Conservation (phyloP, 306 rosid species). For the Castanea mollissima region DNA sequence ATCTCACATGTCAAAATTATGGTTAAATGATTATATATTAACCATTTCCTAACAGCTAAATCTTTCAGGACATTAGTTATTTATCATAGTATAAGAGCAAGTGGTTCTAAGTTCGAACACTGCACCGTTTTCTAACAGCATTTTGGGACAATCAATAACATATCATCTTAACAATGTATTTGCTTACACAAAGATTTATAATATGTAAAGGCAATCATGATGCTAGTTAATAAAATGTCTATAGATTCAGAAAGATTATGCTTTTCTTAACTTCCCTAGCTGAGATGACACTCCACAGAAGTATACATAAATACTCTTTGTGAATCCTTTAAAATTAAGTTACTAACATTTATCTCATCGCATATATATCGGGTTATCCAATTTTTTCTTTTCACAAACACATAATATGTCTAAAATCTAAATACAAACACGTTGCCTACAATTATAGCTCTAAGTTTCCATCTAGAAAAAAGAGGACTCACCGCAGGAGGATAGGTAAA, state of each 20-base stretch:
- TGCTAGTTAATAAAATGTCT: too few relatives aligned
- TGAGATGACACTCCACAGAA: not conserved
- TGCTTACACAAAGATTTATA: too few relatives aligned
- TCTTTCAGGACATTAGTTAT: too few relatives aligned
- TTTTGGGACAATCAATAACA: too few relatives aligned
- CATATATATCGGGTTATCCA: not conserved
- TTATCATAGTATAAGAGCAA: too few relatives aligned
- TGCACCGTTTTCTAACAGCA: too few relatives aligned
- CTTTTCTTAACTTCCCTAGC: not conserved
- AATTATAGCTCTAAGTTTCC: not conserved
- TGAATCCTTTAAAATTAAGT: too few relatives aligned
- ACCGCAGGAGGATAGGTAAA: conserved; percentile 85
- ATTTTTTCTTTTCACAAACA: not conserved
- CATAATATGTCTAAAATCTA: not conserved
- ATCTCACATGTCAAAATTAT: not conserved
- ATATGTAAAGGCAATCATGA: too few relatives aligned
- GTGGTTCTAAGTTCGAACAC: too few relatives aligned
- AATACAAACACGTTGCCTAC: not conserved
- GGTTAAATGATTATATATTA: too few relatives aligned
- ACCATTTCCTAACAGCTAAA: too few relatives aligned
- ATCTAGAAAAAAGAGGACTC: conserved; percentile 19
- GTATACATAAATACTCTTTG: not conserved
- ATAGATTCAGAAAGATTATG: not conserved
- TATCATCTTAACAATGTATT: too few relatives aligned
- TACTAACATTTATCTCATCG: not conserved